Evolutionary conservation across 2,329 filamentous ascomycete genomes (phyloP).

Genomic region (Plenodomus tracheiphilus): DNA sequence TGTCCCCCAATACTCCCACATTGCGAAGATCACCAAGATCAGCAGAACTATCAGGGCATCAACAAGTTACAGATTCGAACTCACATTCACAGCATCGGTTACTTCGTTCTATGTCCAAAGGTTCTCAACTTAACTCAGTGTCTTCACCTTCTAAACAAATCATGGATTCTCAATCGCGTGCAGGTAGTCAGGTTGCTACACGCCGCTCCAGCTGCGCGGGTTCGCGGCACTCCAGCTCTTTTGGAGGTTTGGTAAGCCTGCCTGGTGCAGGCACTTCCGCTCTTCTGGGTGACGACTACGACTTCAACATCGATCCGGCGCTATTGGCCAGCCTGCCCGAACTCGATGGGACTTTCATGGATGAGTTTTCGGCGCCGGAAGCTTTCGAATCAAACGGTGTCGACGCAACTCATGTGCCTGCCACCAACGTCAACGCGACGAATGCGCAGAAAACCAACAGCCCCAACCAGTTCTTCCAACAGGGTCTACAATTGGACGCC

Average conservation of each 20-base stretch:
- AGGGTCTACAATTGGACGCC: background rate
- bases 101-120: background rate
- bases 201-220: conserved; percentile 5
- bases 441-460: background rate
- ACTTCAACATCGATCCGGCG: background rate
- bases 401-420: background rate
- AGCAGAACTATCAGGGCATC: background rate
- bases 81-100: background rate
- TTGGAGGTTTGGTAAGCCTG: conserved; percentile 9
- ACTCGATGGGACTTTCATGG: background rate
- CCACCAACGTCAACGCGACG: background rate
- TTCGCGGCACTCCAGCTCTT: conserved; percentile 5
- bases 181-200: background rate
- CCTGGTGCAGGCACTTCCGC: conserved; percentile 3
- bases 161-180: conserved; percentile 4
- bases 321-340: background rate
- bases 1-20: conserved; percentile 2
- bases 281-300: conserved; percentile 5
- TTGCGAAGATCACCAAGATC: conserved; percentile 3
- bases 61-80: background rate
- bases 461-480: background rate
- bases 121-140: background rate
- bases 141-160: background rate
- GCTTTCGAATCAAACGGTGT: background rate
- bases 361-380: conserved; percentile 1